Conservation (phyloP, 2,329 filamentous ascomycete genomes). For the Pseudocercospora eumusae region DNA sequence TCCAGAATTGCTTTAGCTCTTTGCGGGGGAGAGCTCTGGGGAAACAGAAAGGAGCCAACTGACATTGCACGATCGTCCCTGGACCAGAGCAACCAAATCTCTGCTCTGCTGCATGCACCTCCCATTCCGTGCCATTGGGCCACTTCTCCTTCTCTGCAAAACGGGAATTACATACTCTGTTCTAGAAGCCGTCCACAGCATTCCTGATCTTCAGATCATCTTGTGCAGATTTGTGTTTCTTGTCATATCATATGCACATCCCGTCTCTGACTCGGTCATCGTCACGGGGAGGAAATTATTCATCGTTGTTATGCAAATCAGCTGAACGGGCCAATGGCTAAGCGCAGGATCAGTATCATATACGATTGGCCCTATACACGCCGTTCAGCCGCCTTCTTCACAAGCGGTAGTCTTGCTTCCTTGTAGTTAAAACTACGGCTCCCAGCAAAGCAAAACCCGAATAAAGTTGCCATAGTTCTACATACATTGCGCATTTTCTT, state of each 20-base stretch:
- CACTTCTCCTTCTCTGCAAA: not conserved
- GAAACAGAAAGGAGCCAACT: constrained; percentile 7
- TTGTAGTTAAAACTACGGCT: too few species aligned
- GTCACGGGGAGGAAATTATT: not conserved
- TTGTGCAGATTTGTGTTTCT: not conserved
- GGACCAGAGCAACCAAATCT: constrained; percentile 23
- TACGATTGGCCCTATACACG: constrained; percentile 2
- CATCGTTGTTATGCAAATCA: constrained; percentile 9
- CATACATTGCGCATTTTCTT: not conserved
- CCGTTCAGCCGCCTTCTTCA: constrained; percentile 7
- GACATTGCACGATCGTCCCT: not conserved
- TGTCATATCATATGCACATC: not conserved
- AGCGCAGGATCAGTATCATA: not conserved
- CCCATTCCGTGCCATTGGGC: not conserved
- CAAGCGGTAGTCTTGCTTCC: not conserved
- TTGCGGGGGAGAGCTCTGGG: constrained; percentile 26
- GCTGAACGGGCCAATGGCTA: constrained; percentile 13
- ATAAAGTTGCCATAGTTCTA: not conserved
- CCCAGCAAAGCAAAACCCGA: not conserved
- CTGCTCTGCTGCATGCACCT: not conserved
- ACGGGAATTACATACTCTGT: too few species aligned
- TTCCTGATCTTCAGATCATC: not conserved
- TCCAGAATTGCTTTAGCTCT: constrained; percentile 9
- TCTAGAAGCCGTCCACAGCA: too few species aligned
- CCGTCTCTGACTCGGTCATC: not conserved